Evolutionary conservation across 805 yeast genomes (phyloP).

Genomic region (Tetrapisispora namnaoensis): DNA sequence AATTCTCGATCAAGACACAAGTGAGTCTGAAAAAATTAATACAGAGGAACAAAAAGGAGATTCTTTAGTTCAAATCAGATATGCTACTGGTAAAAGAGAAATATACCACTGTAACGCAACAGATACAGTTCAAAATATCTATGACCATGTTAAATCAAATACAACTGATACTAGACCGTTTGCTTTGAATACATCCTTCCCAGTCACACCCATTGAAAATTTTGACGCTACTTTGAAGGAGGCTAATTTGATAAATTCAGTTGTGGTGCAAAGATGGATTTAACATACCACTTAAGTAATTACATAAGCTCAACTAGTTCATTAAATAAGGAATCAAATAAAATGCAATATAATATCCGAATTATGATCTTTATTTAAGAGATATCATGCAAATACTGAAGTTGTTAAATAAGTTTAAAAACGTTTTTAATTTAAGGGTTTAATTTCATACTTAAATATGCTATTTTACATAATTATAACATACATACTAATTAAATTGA

Average conservation of each 20-base stretch:
- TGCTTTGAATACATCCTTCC: slow-evolving; percentile 70
- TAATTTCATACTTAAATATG: neutral
- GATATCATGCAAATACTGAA: too few relatives aligned
- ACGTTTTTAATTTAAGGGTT: too few relatives aligned
- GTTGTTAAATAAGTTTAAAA: too few relatives aligned
- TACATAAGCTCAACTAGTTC: neutral
- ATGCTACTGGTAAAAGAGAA: slow-evolving; percentile 69
- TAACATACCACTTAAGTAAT: slow-evolving; percentile 2
- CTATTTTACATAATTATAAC: too few relatives aligned
- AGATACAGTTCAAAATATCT: slow-evolving; percentile 57
- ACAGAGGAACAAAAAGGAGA: slow-evolving; percentile 41
- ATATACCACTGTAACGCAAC: slow-evolving; percentile 53
- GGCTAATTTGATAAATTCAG: slow-evolving; percentile 73
- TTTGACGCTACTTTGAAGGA: slow-evolving; percentile 49
- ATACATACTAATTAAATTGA: neutral
- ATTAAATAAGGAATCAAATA: too few relatives aligned
- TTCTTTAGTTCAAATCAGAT: slow-evolving; percentile 67
- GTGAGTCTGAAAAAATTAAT: slow-evolving; percentile 8
- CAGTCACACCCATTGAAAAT: slow-evolving; percentile 62
- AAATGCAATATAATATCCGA: too few relatives aligned
- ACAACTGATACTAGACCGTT: slow-evolving; percentile 43
- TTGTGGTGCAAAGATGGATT: slow-evolving; percentile 82
- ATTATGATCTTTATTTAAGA: too few relatives aligned
- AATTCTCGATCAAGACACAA: neutral
- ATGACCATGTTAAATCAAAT: slow-evolving; percentile 52